Conservation (phyloP, 75 land plant genomes). For the Cryptomeria japonica region DNA sequence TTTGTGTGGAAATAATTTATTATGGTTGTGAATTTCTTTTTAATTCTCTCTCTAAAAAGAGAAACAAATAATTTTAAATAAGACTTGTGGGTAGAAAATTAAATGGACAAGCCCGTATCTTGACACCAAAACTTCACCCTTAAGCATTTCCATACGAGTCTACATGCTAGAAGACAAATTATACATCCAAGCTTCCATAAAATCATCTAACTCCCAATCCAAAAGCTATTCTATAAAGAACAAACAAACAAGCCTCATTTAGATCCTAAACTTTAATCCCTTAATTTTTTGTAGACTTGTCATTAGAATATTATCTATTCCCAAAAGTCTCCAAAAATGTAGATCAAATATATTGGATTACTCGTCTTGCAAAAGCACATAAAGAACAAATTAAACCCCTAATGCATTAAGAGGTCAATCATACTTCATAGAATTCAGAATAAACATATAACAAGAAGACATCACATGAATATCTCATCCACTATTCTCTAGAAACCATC, state of each 20-base stretch:
- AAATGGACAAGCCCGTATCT: conserved; percentile 66
- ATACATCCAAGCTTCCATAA: conserved; percentile 66
- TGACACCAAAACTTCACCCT: conserved; percentile 82
- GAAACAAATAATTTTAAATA: conserved; percentile 77
- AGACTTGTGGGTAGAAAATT: conserved; percentile 49
- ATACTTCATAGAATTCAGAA: conserved; percentile 56
- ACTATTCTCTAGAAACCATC: conserved; percentile 77
- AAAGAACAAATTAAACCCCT: conserved; percentile 44
- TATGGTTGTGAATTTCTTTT: no score
- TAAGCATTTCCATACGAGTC: conserved; percentile 62
- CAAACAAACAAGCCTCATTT: conserved; percentile 63
- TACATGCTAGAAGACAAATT: conserved; percentile 67
- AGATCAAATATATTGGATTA: conserved; percentile 35
- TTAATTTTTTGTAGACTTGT: neutral
- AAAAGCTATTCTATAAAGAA: conserved; percentile 66
- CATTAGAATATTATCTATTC: conserved; percentile 12
- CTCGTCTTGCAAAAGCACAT: conserved; percentile 57
- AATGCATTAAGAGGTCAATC: conserved; percentile 69
- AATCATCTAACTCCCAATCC: conserved; percentile 65
- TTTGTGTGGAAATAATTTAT: no score
- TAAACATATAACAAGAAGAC: conserved; percentile 51
- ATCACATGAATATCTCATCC: conserved; percentile 64
- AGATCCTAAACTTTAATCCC: conserved; percentile 46
- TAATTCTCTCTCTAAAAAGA: conserved; percentile 50
- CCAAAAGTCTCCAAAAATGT: conserved; percentile 69